Conservation (phyloP, 2,329 filamentous ascomycete species). For the Fusarium proliferatum region DNA sequence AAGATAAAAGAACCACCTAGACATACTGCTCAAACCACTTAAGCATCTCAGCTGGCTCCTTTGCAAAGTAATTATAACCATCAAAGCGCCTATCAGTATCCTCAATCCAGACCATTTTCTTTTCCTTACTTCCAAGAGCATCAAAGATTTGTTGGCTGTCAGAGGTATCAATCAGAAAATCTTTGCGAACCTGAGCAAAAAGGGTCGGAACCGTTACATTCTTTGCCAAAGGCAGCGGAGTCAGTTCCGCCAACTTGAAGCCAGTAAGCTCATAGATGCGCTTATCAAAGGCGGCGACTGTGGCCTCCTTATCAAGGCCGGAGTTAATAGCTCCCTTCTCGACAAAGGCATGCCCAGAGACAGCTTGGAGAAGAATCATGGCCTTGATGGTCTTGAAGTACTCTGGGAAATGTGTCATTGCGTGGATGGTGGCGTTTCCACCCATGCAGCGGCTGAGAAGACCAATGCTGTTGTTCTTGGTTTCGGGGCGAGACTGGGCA, state of each 20-base stretch:
- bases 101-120: neutral
- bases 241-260: neutral
- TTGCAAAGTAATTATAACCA: neutral
- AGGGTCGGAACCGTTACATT: neutral
- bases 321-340: neutral
- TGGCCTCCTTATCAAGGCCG: neutral
- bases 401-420: neutral
- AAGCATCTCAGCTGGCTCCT: neutral
- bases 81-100: neutral
- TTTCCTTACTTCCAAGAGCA: neutral
- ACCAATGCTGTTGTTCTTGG: neutral
- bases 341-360: neutral
- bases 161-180: neutral
- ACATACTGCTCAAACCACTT: accelerated
- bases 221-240: neutral
- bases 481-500: neutral
- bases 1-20: neutral
- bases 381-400: neutral
- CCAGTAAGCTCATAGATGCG: neutral
- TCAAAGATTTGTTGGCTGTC: neutral
- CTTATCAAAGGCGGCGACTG: neutral
- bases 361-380: neutral
- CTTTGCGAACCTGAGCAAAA: neutral
- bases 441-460: neutral
- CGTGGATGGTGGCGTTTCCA: neutral